Base-by-base conservation (phyloP, 371 early-diverging fungal genomes). In the Mucor piriformis region DNA sequence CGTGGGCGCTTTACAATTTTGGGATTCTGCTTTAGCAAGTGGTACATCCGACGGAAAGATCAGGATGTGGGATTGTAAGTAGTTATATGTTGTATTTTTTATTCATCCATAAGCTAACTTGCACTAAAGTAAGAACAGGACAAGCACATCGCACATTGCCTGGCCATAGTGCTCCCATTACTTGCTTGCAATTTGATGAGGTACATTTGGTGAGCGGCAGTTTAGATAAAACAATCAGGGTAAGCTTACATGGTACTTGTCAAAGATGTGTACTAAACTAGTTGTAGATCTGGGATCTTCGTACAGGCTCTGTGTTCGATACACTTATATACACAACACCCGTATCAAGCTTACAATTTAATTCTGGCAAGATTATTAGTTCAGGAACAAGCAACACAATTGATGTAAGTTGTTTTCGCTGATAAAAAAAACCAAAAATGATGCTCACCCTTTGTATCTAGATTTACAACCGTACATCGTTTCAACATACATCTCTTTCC, bases 31-130 rank as follows among this genome's bases (percentile, higher is more conserved):
- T 8, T 70, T 94, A 40, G 92, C 90, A 18, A 91, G 91, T 15
- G 95, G 95, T 15, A 91, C 93, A 8, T 83, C 83, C 13, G 93
- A 94, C 74, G 95, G 95, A 7, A 82, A 83, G n/a, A 76, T 95
- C 35, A 81, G 93, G 49, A 84, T 95, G 85, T 95, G 93, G 91
- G 95, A 94, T 67, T 72, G 81, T 84, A 81, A 82, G 83, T 81
- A 21, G 12, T 18, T 43, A 42, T 20, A 20, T 20, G 1, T 8
- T 47, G 0, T 15, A 50, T 4, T 38, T 25, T 27, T 23, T 6
- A 15, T 8, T 3, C 13, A 11, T n/a, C 32, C 16, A 11, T 44
- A 5, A 47, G 3, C 35, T 25, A 7, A 40, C 21, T 35, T 6
- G 6, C 16, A 35, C 42, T 40, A 42, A 64, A 86, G 86, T 91